These are phyloP conservation scores for Penicillium sp. DNA, from an alignment of 2,329 filamentous ascomycete genomes.

Conservation along the genomic window DNA sequence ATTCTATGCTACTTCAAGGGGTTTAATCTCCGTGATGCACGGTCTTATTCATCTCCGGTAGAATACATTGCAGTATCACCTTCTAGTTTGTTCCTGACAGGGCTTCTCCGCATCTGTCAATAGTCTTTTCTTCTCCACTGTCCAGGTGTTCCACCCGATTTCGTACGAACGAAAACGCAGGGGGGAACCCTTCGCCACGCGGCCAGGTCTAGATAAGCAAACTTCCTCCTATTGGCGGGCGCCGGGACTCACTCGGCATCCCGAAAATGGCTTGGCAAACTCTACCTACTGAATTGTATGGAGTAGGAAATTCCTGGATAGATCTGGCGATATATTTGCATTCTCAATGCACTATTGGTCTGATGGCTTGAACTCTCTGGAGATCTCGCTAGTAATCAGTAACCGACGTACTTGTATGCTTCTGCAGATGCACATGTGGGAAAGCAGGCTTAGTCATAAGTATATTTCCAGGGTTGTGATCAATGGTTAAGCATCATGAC, in stretches of 20 bases:
- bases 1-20: too few relatives aligned
- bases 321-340: background rate
- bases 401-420: background rate
- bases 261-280: conserved; percentile 17
- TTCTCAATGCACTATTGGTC: background rate
- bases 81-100: background rate
- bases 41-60: background rate
- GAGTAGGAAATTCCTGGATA: background rate
- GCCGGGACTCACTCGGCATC: conserved; percentile 21
- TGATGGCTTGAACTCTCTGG: background rate
- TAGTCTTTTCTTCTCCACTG: background rate
- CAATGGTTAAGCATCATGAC: too few relatives aligned
- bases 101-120: background rate
- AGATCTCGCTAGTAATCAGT: background rate
- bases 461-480: too few relatives aligned
- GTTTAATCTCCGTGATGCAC: background rate
- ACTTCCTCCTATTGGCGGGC: conserved; percentile 22
- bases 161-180: conserved; percentile 15
- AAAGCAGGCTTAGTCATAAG: background rate
- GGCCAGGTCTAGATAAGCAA: conserved; percentile 30
- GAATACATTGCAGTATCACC: background rate
- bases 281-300: background rate
- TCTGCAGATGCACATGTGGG: background rate
- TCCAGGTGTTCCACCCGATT: background rate
- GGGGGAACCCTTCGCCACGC: conserved; percentile 16